Percentiles rank a stretch among this genome's conserved stretches.
Evolutionary conservation across 1,284 basidiomycete species (phyloP).

Genomic region (Sanghuangporus baumii): DNA sequence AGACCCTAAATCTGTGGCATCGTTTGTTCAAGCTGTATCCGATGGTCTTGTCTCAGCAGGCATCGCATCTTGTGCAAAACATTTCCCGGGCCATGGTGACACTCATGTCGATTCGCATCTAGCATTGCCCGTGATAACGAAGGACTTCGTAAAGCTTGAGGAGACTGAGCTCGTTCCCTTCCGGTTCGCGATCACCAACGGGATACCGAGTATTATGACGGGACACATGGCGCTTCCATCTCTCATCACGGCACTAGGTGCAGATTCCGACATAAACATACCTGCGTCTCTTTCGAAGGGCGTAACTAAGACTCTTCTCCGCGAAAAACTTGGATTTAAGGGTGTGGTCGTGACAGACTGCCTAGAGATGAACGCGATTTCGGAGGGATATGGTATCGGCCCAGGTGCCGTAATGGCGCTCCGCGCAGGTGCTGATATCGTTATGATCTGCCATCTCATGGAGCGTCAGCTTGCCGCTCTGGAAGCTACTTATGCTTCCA

Average conservation of each 20-base stretch:
- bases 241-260: neutral
- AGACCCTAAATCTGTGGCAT: constrained; percentile 50
- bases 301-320: constrained; percentile 49
- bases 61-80: constrained; percentile 58
- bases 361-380: constrained; percentile 66
- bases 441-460: constrained; percentile 65
- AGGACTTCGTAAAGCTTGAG: constrained; percentile 36
- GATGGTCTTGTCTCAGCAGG: constrained; percentile 41
- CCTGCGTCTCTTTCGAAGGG: constrained; percentile 52
- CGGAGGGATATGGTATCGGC: constrained; percentile 38
- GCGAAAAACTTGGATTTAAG: constrained; percentile 40
- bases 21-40: constrained; percentile 42
- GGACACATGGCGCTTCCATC: constrained; percentile 63
- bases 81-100: constrained; percentile 71
- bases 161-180: constrained; percentile 57
- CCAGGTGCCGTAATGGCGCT: constrained; percentile 51
- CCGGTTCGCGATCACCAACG: constrained; percentile 33
- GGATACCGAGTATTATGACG: constrained; percentile 57
- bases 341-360: constrained; percentile 65
- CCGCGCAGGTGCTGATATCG: constrained; percentile 59
- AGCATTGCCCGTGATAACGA: constrained; percentile 55
- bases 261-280: constrained; percentile 30
- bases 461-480: constrained; percentile 47
- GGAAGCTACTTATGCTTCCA: constrained; percentile 43
- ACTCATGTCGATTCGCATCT: constrained; percentile 67